Evolutionary conservation across 2,329 filamentous ascomycete genomes (phyloP), one percentile per base, ranked within the genome.

Genomic region (Pseudogymnoascus sp.): DNA sequence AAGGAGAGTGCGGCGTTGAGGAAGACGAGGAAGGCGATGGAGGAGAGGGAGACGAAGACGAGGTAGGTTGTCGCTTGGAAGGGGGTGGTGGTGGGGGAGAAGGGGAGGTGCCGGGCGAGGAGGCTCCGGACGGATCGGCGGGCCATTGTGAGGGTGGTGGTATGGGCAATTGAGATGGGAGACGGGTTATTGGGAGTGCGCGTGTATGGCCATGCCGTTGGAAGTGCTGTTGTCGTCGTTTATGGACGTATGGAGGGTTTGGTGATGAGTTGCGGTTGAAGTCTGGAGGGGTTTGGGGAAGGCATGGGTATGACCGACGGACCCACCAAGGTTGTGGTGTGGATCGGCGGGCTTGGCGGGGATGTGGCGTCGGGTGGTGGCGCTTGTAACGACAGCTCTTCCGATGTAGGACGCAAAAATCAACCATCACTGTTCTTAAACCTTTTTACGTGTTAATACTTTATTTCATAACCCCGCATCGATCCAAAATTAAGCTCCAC

Each of bases 21-120:
- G 77, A 96, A 96, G 71, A 96, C 91, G 68, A 96, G 88, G 78
- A 95, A 95, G 62, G 89, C 88, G 72, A 96, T 95, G 75, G 87
- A 91, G 79, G 93, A 93, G 69, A 96, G 85, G 65, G 89, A 90
- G 71, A 95, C 89, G 72, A 88, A 88, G 67, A 92, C 82, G 37
- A 96, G 85, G 75, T 96, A 96, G 31, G 90, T 89, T 63, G 83
- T 74, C n/a, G 84, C 86, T 71, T 88, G 85, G 18, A 83, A 73
- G 3, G 80, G 76, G 11, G 85, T 87, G n/a, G 84, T 85, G 49
- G 82, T 79, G 21, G 79, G 74, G 66, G 84, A 79, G 75, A 88
- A 88, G 28, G 85, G 85, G 4, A 75, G 69, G 36, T 61, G 61
- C 6, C 23, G 59, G 16, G 23, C n/a, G 28, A 63, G 56, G 34